phyloP scores from a whole-genome alignment of 345 rosid genomes.

The Dovyalis caffra region DNA sequence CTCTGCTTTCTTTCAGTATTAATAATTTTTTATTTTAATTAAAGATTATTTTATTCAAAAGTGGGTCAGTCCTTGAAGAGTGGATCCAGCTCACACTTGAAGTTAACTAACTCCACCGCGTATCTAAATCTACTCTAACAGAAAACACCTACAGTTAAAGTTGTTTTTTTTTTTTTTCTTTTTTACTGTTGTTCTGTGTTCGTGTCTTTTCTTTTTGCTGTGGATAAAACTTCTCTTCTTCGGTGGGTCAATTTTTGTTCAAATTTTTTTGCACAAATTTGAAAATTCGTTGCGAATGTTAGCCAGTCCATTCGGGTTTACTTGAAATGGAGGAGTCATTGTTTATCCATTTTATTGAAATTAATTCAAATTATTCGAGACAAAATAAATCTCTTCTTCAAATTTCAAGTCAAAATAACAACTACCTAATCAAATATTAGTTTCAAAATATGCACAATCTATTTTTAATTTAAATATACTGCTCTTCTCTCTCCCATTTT shows the following conservation, averaged over 20 bases:
- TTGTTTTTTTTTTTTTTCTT: constrained; percentile 1
- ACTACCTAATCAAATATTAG: too few relatives aligned
- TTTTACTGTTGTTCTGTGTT: constrained; percentile 21
- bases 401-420: too few relatives aligned
- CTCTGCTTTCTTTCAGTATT: constrained; percentile 19
- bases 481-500: too few relatives aligned
- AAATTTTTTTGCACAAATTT: not conserved
- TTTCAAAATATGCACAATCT: too few relatives aligned
- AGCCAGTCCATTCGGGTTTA: not conserved
- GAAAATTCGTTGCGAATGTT: not conserved
- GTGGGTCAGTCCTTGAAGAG: constrained; percentile 60
- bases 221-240: not conserved
- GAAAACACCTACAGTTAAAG: constrained; percentile 7
- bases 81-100: constrained; percentile 79
- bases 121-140: constrained; percentile 27
- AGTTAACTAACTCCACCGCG: constrained; percentile 45
- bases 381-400: too few relatives aligned
- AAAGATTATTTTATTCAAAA: constrained; percentile 26
- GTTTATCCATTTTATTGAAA: not conserved
- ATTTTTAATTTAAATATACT: too few relatives aligned
- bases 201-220: not conserved
- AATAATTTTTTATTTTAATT: constrained; percentile 9
- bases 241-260: not conserved
- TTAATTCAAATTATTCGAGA: too few relatives aligned
- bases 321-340: not conserved